Evolutionary conservation across 495 filamentous ascomycete species (phyloP).

Genomic region (Lindgomyces ingoldianus): DNA sequence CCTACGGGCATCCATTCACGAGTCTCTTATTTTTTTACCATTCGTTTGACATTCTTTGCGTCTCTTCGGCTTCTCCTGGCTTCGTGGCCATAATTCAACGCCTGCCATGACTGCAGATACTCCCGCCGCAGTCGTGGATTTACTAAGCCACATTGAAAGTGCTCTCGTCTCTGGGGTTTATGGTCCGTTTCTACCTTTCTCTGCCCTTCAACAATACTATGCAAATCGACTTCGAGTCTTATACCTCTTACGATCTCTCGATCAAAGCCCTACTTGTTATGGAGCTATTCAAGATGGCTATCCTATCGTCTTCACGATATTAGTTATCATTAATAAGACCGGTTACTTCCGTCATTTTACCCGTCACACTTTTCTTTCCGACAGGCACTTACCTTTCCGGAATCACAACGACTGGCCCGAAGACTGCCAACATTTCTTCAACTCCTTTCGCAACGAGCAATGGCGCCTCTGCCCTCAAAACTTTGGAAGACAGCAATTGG

Average conservation of each 20-base stretch:
- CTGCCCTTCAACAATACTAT: neutral
- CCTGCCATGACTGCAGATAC: neutral
- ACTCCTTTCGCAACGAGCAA: slow-evolving; percentile 41
- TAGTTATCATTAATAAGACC: slow-evolving; percentile 33
- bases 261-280: neutral
- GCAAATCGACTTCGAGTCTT: neutral
- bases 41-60: neutral
- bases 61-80: too few species aligned
- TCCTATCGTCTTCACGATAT: slow-evolving; percentile 39
- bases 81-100: too few species aligned
- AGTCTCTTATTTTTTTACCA: too few species aligned
- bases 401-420: slow-evolving; percentile 6
- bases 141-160: neutral
- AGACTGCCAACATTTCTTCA: slow-evolving; percentile 31
- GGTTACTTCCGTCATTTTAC: slow-evolving; percentile 38
- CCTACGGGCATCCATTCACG: too few species aligned
- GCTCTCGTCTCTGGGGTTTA: neutral
- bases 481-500: slow-evolving; percentile 33
- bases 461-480: slow-evolving; percentile 46
- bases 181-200: neutral
- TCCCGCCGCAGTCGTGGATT: neutral
- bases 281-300: slow-evolving; percentile 17
- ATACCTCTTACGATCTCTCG: neutral
- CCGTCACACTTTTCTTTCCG: slow-evolving; percentile 27
- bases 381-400: slow-evolving; percentile 40